Base-by-base conservation (phyloP, 2,329 filamentous ascomycete genomes). In the Fusarium sp. region DNA sequence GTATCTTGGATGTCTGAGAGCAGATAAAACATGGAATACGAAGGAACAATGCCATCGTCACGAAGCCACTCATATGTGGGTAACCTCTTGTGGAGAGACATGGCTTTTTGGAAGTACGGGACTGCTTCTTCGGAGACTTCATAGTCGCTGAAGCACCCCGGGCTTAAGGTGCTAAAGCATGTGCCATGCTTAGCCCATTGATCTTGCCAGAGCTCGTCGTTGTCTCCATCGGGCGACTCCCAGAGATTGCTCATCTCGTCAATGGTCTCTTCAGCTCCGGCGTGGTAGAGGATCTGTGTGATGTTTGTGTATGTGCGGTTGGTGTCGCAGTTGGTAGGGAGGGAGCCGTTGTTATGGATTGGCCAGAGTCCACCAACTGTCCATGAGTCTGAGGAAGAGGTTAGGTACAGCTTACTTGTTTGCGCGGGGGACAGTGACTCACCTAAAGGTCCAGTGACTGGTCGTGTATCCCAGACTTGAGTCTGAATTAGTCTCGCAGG, bases 231-330 rank as follows among this genome's bases (percentile, higher is more conserved):
- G 3, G 41, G 20, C 4, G 65, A 42, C 11, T 58, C 65, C 66
- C 66, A 69, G 31, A 65, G 13, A 1, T 22, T 44, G 5, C 41
- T 59, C 66, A 69, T 69, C 5, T 69, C 46, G 4, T 65, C 36
- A 4, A 69, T 10, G 6, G 27, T 54, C 5, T 35, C 22, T n/a
- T 69, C 66, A 8, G 65, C 66, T 1, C 66, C 66, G 0, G 46
- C 58, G 11, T 69, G 65, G n/a, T 69, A 36, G 17, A 69, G 22
- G 10, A 69, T 54, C 4, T 69, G 66, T 20, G 66, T 69, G 17
- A 69, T 69, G 8, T 69, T 69, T 41, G 65, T 69, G 52, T 69
- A 69, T 36, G 65, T 69, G 33, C 66, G 66, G 46, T 69, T 69
- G 41, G 58, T 53, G 3, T 69, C 66, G 38, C 66, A 69, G 31